Conservation (phyloP, 306 rosid genomes). For the Quercus mongolica region DNA sequence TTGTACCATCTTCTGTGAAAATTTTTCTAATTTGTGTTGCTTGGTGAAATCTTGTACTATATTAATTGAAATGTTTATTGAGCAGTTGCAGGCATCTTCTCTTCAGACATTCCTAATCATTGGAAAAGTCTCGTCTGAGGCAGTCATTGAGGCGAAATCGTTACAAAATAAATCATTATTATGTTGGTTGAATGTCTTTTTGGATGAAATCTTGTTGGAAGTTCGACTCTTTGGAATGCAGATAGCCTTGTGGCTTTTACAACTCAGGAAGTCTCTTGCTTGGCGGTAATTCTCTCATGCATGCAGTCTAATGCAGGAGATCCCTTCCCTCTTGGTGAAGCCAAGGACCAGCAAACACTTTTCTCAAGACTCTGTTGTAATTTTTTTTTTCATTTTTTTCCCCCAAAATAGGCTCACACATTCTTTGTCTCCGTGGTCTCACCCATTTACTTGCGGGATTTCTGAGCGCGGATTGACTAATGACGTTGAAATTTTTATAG, state of each 20-base stretch:
- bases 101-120: slow-evolving; percentile 75
- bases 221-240: slow-evolving; percentile 69
- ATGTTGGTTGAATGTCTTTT: slow-evolving; percentile 44
- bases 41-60: background rate
- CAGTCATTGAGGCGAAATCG: slow-evolving; percentile 69
- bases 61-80: slow-evolving; percentile 16
- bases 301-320: too few relatives aligned
- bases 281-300: too few relatives aligned
- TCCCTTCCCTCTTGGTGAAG: slow-evolving; percentile 30
- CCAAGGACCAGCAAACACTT: slow-evolving; percentile 14
- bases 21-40: background rate
- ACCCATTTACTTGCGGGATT: background rate
- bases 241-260: slow-evolving; percentile 71
- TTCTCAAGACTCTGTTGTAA: background rate
- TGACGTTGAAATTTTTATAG: background rate
- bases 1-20: too few relatives aligned
- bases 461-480: slow-evolving; percentile 12
- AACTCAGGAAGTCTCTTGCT: slow-evolving; percentile 42
- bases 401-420: slow-evolving; percentile 29
- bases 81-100: slow-evolving; percentile 87
- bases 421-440: slow-evolving; percentile 46
- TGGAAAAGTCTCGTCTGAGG: slow-evolving; percentile 88
- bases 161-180: slow-evolving; percentile 54
- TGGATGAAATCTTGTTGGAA: slow-evolving; percentile 62
- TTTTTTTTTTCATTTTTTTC: background rate